phyloP scores from a whole-genome alignment of 306 rosid genomes.

The Echinosophora koreensis region DNA sequence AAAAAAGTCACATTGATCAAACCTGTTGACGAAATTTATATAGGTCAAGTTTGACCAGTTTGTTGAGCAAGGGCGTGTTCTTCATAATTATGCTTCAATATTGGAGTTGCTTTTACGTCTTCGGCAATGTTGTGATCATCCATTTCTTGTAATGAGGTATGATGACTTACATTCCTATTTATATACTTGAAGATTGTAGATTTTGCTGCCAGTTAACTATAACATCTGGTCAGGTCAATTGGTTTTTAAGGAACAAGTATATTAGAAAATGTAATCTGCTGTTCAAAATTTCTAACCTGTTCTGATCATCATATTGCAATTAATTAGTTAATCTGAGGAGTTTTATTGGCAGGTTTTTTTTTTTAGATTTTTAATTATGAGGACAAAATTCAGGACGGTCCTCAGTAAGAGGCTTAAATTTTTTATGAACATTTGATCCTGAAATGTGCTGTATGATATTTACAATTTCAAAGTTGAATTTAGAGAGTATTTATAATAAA shows the following conservation, averaged over 20 bases:
- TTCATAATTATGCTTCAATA: slow-evolving; percentile 98
- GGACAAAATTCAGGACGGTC: slow-evolving; percentile 4
- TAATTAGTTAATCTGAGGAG: neutral
- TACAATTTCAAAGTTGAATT: slow-evolving; percentile 3
- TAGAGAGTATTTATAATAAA: neutral
- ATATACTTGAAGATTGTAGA: slow-evolving; percentile 14
- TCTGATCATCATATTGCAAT: neutral
- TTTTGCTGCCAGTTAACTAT: slow-evolving; percentile 23
- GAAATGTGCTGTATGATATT: neutral
- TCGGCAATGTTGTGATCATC: slow-evolving; percentile 97
- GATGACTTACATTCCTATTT: slow-evolving; percentile 20
- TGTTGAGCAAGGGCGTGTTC: slow-evolving; percentile 98
- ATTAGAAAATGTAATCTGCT: neutral
- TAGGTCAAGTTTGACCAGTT: slow-evolving; percentile 95
- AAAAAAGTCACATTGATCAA: slow-evolving; percentile 40
- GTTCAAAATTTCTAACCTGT: neutral
- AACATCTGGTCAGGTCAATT: slow-evolving; percentile 30
- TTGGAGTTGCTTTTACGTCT: slow-evolving; percentile 96
- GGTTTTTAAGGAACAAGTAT: slow-evolving; percentile 18
- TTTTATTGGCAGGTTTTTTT: neutral
- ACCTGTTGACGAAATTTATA: slow-evolving; percentile 42
- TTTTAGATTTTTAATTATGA: neutral
- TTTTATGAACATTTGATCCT: neutral
- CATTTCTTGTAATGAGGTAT: slow-evolving; percentile 98
- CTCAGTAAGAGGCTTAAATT: neutral